phyloP scores from a whole-genome alignment of 1,139 yeast genomes.

The Wickerhamomyces sp. region DNA sequence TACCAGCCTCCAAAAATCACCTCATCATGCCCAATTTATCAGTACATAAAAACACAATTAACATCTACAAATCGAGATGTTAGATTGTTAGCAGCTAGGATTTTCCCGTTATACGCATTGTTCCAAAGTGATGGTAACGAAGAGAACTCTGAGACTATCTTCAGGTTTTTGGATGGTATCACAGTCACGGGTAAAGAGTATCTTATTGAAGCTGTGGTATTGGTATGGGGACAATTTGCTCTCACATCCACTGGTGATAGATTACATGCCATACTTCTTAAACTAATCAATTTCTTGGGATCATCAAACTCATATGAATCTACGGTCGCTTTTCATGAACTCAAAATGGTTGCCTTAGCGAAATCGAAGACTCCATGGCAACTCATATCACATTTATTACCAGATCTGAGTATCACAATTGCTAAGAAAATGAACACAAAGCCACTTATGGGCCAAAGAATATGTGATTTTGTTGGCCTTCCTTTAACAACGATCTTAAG shows the following conservation, averaged over 20 bases:
- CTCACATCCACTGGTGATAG: slow-evolving; percentile 56
- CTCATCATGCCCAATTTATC: slow-evolving; percentile 22
- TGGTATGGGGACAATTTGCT: slow-evolving; percentile 59
- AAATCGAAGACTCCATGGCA: slow-evolving; percentile 41
- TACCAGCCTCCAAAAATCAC: slow-evolving; percentile 38
- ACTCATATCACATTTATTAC: slow-evolving; percentile 72
- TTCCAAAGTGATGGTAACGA: slow-evolving; percentile 15
- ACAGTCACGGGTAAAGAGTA: slow-evolving; percentile 24
- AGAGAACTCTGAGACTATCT: slow-evolving; percentile 12
- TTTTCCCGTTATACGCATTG: slow-evolving; percentile 25
- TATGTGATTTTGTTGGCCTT: slow-evolving; percentile 64
- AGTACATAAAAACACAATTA: slow-evolving; percentile 26
- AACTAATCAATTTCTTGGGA: slow-evolving; percentile 56
- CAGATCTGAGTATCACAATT: slow-evolving; percentile 64
- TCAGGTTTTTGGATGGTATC: slow-evolving; percentile 12
- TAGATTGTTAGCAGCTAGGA: slow-evolving; percentile 40
- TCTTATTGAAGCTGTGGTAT: slow-evolving; percentile 59
- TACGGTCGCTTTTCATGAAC: slow-evolving; percentile 57
- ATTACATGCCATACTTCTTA: slow-evolving; percentile 54
- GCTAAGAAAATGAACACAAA: slow-evolving; percentile 48
- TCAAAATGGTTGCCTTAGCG: slow-evolving; percentile 41
- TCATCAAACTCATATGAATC: slow-evolving; percentile 58
- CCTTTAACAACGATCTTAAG: slow-evolving; percentile 56
- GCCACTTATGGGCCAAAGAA: slow-evolving; percentile 50
- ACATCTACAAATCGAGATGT: slow-evolving; percentile 44